Evolutionary conservation across 768 basidiomycete species (phyloP), one percentile per base, ranked within the genome.

Genomic region (Russula vinacea): DNA sequence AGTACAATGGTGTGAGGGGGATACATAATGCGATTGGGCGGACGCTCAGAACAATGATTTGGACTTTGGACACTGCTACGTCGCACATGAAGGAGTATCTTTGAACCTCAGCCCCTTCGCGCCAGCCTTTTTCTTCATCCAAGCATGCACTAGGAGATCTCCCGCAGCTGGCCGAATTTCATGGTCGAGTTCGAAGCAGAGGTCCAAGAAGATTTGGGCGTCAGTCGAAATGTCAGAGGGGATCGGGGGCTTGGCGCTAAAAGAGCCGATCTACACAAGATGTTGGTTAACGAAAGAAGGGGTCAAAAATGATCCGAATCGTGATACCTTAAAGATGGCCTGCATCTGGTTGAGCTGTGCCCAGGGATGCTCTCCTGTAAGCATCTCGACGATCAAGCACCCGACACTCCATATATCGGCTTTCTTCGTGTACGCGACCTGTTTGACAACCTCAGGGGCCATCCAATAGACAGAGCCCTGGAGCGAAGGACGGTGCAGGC

Each of bases 391-490:
- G 29, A 97, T 88, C 53, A 98, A 77, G 74, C 94, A 96, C 1
- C 94, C 94, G 1, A 98, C 88, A 73, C 91, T 92, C 95, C 95
- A 98, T 60, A 97, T 95, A 73, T 97, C 95, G 7, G 94, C 94
- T 72, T 95, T 95, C 65, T 80, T 82, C 11, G 94, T 95, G 72
- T 97, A 92, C 0, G 87, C 84, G 29, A 88, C 94, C 77, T 99
- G 97, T 72, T 95, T 95, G 64, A 98, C 97, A 22, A 98, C 94
- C 75, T 98, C 96, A 0, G 96, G 96, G 0, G 96, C 96, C 96
- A 98, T 98, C 96, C 96, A 98, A 76, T 97, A 98, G 13, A 98
- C 95, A 1, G 94, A 97, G 2, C 97, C 97, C 74, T 98, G 97
- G 6, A 98, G 78, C 1, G 97, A 98, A 5, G 94, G 92, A 8